Base-by-base conservation (phyloP, 345 rosid species). In the Eucalyptus microcorys region DNA sequence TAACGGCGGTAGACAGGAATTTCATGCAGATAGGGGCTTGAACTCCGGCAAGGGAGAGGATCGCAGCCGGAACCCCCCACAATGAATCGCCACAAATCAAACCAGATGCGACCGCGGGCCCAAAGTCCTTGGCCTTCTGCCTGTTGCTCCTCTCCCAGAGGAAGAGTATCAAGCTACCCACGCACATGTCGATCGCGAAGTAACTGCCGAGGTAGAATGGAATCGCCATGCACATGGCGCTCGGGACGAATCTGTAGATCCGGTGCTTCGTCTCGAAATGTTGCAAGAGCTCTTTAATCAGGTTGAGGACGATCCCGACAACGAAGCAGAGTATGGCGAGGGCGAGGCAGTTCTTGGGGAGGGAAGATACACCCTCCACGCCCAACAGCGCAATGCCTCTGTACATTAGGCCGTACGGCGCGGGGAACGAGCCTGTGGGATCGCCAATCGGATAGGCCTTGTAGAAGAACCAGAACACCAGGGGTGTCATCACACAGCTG, bases 161-260 rank as follows among this genome's bases (percentile, higher is more conserved):
- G 91, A 91, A 97, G 61, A 96, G 92, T 40, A 97, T 92, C 94
- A 97, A 90, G 88, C 99, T 97, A 45, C 99, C 99, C 80, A 96
- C 90, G 14, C 98, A 96, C 99, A 97, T 96, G 87, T 97, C 99
- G 59, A 96, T 94, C 24, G 97, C 95, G 81, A 97, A 97, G 93
- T 94, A 96, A 53, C 94, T 93, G 5, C 99, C 99, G 4, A 96
- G 93, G 91, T 96, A 97, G 93, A 97, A 96, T 2, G 99, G 99
- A n/a, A 96, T 97, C 19, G 99, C 99, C 96, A 96, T 94, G 90
- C 98, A 95, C 99, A 97, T 97, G 19, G 99, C 99, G 88, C 94
- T 97, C 1, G 99, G 99, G 59, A 97, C 89, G 86, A 91, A 97
- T 94, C 94, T 93, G 47, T 92, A 32, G 47, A 93, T 37, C 87